Conservation (phyloP, 1,284 basidiomycete genomes). For the Dichomitus squalens region DNA sequence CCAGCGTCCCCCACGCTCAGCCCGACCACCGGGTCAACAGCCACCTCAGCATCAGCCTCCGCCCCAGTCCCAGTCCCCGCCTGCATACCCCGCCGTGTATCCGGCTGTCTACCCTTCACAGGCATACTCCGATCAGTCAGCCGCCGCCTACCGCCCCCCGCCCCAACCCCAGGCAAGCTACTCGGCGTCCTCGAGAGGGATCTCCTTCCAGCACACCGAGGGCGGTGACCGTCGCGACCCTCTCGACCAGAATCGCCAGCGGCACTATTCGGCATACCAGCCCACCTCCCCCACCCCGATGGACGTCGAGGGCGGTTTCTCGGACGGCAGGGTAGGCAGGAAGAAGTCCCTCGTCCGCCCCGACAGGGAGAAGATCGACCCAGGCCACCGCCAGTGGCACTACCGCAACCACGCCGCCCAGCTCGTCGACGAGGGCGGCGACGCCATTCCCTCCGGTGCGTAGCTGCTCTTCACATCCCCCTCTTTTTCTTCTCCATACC, state of each 20-base stretch:
- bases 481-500: conserved; percentile 8
- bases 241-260: conserved; percentile 53
- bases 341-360: conserved; percentile 95
- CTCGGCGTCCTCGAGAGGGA: conserved; percentile 34
- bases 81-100: conserved; percentile 18
- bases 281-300: conserved; percentile 39
- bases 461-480: conserved; percentile 23
- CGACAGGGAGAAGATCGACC: conserved; percentile 96
- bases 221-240: conserved; percentile 62
- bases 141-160: conserved; percentile 29
- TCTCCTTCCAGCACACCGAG: conserved; percentile 70
- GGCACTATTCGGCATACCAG: conserved; percentile 57
- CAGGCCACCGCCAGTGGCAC: conserved; percentile 93
- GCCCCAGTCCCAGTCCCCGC: conserved; percentile 30
- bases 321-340: conserved; percentile 55
- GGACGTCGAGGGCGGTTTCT: conserved; percentile 54
- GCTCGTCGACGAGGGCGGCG: conserved; percentile 73
- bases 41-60: conserved; percentile 27
- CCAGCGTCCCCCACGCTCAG: conserved; percentile 43
- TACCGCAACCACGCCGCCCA: conserved; percentile 90
- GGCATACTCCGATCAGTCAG: conserved; percentile 31
- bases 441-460: conserved; percentile 81
- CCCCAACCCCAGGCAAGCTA: neutral
- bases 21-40: conserved; percentile 35
- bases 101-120: conserved; percentile 22